Evolutionary conservation across 805 yeast species (phyloP), one percentile per base, ranked within the genome.

Genomic region (Saccharomycopsis amapae): DNA sequence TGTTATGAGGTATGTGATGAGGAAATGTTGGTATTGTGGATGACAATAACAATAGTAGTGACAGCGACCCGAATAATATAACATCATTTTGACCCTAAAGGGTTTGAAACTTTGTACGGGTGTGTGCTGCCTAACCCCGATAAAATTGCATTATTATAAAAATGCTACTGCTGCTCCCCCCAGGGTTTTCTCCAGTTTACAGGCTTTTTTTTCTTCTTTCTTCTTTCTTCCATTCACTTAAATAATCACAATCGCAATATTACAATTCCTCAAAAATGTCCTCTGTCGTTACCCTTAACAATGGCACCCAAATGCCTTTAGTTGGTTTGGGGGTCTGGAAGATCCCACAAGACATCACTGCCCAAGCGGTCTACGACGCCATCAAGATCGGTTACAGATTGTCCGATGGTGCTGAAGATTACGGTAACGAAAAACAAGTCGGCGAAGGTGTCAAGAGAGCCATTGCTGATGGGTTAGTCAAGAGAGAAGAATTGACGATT

Each of bases 281-380:
- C 24, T 57, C 63, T 30, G 45, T 56, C 39, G 62, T 66, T 25
- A 62, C 66, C 24, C 58, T 73, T 32, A 71, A 70, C 69, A 76
- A 85, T 54, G 93, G 93, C 43, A 62, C 68, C 51, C 68, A 73
- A 53, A 80, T 84, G 78, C 94, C 95, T 46, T 66, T 74, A 48
- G 80, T 82, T 53, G 94, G 94, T 45, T 72, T 84, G 52, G 95
- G 95, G 38, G 76, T 82, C 65, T 85, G 94, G 94, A 85, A 85
- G 63, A 81, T 84, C 53, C 73, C 79, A 58, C 72, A 75, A 40
- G 76, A 65, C 23, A 71, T 76, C 42, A 78, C 85, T 55, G 81
- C 89, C 31, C 78, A 77, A 47, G 79, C 79, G 53, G 78, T 85
- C 51, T 86, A 85, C 74, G 78, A 84, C 41, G 96, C 95, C 57